These are phyloP conservation scores for Omphalotus olearius DNA, from an alignment of 1,284 basidiomycete species.

Conservation along the genomic window DNA sequence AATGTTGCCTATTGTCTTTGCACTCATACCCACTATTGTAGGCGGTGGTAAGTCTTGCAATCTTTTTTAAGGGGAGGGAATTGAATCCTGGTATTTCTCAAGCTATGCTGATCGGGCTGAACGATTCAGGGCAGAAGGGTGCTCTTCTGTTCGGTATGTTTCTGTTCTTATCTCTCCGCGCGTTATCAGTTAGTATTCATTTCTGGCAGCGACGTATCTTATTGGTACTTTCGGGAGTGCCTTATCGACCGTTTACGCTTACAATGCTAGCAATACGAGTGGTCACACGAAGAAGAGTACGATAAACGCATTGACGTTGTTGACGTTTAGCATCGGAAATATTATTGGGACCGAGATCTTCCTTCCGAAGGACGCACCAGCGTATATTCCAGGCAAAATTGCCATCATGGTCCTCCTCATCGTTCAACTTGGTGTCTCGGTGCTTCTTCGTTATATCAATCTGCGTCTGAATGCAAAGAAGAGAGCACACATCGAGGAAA, in stretches of 20 bases:
- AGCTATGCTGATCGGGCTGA: conserved; percentile 58
- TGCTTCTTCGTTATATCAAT: conserved; percentile 53
- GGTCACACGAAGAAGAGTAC: conserved; percentile 70
- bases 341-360: conserved; percentile 62
- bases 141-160: conserved; percentile 51
- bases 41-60: conserved; percentile 38
- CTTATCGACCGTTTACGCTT: conserved; percentile 49
- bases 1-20: conserved; percentile 61
- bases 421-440: conserved; percentile 44
- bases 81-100: background rate
- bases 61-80: background rate
- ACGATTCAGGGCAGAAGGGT: conserved; percentile 45
- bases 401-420: conserved; percentile 58
- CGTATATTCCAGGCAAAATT: conserved; percentile 60
- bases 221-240: conserved; percentile 57
- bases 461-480: conserved; percentile 53
- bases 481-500: conserved; percentile 33
- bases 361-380: conserved; percentile 57
- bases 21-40: conserved; percentile 58
- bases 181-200: background rate
- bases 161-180: background rate
- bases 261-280: conserved; percentile 46
- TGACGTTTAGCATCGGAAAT: conserved; percentile 54
- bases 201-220: conserved; percentile 45
- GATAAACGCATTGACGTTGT: conserved; percentile 58